phyloP scores from a whole-genome alignment of 495 filamentous ascomycete species.

The Penicillium nucicola region DNA sequence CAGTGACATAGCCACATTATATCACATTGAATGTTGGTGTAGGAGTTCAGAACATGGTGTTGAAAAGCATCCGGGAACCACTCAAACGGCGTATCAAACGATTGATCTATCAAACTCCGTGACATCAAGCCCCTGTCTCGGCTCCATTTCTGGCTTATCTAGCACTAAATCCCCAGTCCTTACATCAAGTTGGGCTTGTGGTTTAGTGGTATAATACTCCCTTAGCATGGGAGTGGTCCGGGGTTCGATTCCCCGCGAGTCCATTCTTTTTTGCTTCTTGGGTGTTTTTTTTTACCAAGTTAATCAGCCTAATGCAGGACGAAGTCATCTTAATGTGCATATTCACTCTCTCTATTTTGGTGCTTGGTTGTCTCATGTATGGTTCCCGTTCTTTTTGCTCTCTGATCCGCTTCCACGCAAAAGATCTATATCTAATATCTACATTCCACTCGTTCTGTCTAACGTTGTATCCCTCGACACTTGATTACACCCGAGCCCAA shows the following conservation, averaged over 20 bases:
- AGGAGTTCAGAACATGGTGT: no score
- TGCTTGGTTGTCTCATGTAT: constrained; percentile 20
- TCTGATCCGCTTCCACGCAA: no score
- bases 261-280: constrained; percentile 37
- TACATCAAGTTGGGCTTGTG: constrained; percentile 33
- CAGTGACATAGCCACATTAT: constrained; percentile 1
- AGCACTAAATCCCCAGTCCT: neutral
- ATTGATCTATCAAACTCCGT: no score
- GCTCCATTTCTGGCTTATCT: neutral
- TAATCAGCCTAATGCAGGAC: no score
- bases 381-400: no score
- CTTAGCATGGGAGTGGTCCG: constrained; percentile 53
- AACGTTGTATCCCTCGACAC: neutral
- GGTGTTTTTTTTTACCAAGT: no score
- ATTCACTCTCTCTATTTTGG: no score
- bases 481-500: constrained; percentile 36
- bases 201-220: constrained; percentile 46
- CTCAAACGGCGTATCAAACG: no score
- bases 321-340: no score
- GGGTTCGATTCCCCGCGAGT: constrained; percentile 57
- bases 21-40: neutral
- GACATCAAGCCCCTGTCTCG: no score
- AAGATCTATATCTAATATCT: neutral
- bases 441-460: constrained; percentile 23
- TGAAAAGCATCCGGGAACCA: no score